Percentiles rank a stretch among this genome's conserved stretches.
phyloP scores from a whole-genome alignment of 768 basidiomycete genomes.

The Coprinopsis cinerea region DNA sequence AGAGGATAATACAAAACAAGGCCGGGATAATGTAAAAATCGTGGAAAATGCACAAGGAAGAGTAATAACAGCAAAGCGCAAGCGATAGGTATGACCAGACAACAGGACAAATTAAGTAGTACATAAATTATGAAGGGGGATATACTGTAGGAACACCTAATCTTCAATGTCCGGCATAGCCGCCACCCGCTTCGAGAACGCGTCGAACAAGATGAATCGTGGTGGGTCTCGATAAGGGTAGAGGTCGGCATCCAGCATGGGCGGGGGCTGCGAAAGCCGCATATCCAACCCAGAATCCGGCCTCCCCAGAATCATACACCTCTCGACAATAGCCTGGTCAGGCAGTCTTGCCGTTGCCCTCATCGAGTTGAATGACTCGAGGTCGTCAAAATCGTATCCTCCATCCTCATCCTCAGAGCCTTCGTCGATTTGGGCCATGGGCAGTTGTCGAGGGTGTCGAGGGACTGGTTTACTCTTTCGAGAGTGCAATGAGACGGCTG shows the following conservation, averaged over 20 bases:
- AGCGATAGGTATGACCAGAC: no score
- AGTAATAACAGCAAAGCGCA: no score
- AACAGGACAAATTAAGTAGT: neutral
- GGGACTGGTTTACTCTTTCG: neutral
- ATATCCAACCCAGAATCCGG: neutral
- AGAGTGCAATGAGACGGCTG: no score
- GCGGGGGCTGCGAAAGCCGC: slow-evolving; percentile 20
- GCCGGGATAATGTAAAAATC: no score
- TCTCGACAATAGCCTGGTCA: neutral
- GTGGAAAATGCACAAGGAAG: no score
- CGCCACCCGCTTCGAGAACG: slow-evolving; percentile 13
- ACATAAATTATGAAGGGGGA: neutral
- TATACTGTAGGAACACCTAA: neutral
- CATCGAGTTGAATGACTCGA: slow-evolving; percentile 10
- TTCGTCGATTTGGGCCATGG: neutral
- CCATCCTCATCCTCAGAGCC: neutral
- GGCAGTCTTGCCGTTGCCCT: neutral
- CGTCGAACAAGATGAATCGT: slow-evolving; percentile 19
- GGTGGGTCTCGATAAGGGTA: slow-evolving; percentile 12
- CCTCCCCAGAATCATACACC: slow-evolving; percentile 2
- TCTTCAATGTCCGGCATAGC: slow-evolving; percentile 5
- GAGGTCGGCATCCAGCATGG: slow-evolving; percentile 15
- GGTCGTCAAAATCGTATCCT: slow-evolving; percentile 3
- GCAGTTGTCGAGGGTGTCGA: slow-evolving; percentile 3
- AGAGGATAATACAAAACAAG: no score